phyloP scores from a whole-genome alignment of 192 early-diverging fungal genomes.

The Neocallimastix lanati region DNA sequence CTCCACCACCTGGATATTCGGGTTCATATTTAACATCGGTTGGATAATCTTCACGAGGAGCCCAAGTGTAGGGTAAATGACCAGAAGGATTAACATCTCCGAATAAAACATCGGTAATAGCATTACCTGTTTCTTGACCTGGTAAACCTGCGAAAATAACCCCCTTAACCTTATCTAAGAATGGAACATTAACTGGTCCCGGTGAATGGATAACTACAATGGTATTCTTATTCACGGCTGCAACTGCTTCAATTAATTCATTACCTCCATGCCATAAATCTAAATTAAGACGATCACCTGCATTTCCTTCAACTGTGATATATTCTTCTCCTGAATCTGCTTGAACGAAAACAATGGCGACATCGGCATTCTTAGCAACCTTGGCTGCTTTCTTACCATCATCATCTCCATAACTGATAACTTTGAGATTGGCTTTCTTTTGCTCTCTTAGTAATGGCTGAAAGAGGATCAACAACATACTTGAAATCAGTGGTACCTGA shows the following conservation, averaged over 20 bases:
- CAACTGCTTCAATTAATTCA: constrained; percentile 14
- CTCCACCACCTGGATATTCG: too few species aligned
- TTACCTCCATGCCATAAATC: constrained; percentile 11
- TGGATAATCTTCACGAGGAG: too few species aligned
- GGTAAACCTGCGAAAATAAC: constrained; percentile 32
- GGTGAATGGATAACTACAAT: constrained; percentile 23
- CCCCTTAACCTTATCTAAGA: constrained; percentile 35
- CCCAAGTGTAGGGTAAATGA: constrained; percentile 34
- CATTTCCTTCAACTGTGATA: constrained; percentile 2
- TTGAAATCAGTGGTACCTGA: constrained; percentile 5
- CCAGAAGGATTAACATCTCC: constrained; percentile 47
- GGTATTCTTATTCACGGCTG: constrained; percentile 11
- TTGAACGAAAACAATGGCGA: constrained; percentile 19
- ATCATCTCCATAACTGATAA: too few species aligned
- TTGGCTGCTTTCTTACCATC: neutral
- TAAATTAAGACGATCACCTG: constrained; percentile 10
- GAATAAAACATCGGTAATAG: constrained; percentile 51
- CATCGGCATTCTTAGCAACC: constrained; percentile 14
- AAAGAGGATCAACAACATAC: constrained; percentile 1
- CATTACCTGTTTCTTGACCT: constrained; percentile 51
- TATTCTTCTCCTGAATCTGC: neutral
- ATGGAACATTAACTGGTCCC: constrained; percentile 24
- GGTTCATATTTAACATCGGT: too few species aligned
- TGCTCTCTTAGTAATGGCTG: neutral
- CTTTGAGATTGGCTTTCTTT: too few species aligned